These are phyloP conservation scores for Aspergillus kassunensis DNA, from an alignment of 495 filamentous ascomycete species.

Conservation along the genomic window DNA sequence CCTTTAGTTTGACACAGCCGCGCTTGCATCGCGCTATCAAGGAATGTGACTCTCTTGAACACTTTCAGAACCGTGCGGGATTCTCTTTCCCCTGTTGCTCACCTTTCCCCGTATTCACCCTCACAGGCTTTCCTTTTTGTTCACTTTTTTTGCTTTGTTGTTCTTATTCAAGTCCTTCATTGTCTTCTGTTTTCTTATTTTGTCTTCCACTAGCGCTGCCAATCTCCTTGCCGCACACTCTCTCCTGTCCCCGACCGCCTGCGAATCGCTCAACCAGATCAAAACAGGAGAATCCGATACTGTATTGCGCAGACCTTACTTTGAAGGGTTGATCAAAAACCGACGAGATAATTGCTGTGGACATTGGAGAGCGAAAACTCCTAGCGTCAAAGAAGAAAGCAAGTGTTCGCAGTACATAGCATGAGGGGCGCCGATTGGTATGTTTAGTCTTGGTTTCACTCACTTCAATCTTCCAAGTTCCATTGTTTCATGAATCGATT, in stretches of 20 bases:
- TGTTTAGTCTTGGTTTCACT: constrained; percentile 9
- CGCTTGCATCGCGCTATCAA: constrained; percentile 30
- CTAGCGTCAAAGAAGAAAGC: background rate
- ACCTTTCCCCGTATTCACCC: background rate
- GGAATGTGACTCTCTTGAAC: constrained; percentile 25
- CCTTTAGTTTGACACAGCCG: constrained; percentile 29
- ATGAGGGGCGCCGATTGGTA: constrained; percentile 22
- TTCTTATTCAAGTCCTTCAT: background rate
- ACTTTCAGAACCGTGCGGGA: constrained; percentile 21
- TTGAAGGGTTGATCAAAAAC: background rate
- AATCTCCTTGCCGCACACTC: constrained; percentile 7
- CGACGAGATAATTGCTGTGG: background rate
- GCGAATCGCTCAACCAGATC: background rate
- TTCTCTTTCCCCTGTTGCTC: constrained; percentile 8
- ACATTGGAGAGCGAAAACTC: background rate
- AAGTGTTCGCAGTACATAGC: constrained; percentile 9
- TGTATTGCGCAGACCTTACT: background rate
- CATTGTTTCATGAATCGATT: constrained; percentile 18
- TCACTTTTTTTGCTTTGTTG: constrained; percentile 4
- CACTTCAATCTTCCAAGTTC: constrained; percentile 5
- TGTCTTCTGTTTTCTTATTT: background rate
- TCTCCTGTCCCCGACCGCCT: constrained; percentile 11
- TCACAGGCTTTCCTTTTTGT: background rate
- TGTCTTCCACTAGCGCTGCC: constrained; percentile 11
- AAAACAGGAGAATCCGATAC: background rate